Conservation (phyloP, 2,329 filamentous ascomycete genomes). For the Penicillium sp. region DNA sequence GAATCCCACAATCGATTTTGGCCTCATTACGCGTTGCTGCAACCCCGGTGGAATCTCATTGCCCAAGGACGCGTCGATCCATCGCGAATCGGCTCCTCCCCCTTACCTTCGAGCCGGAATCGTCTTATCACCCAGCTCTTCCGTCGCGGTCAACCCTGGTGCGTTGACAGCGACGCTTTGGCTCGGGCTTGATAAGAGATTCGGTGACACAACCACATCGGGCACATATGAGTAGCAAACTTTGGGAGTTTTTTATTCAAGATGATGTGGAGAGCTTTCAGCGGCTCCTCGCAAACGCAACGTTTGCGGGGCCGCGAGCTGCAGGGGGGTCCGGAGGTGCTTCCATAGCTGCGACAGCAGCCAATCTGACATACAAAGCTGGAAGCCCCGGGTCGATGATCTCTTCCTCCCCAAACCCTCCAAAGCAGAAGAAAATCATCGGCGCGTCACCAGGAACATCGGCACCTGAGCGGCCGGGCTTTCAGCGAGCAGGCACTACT, state of each 20-base stretch:
- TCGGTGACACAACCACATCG: conserved; percentile 35
- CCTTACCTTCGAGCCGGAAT: conserved; percentile 19
- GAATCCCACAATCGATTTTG: conserved; percentile 20
- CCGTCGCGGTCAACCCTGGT: conserved; percentile 81
- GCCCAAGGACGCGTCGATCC: conserved; percentile 17
- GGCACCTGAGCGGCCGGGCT: conserved; percentile 43
- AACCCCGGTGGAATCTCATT: not conserved
- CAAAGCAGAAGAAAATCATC: conserved; percentile 50
- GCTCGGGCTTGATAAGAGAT: conserved; percentile 56
- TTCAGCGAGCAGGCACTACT: conserved; percentile 25
- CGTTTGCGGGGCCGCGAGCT: conserved; percentile 33
- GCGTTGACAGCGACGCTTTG: conserved; percentile 89
- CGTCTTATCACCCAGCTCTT: conserved; percentile 55
- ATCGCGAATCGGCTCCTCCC: conserved; percentile 7
- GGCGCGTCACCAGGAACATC: conserved; percentile 48
- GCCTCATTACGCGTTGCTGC: conserved; percentile 7
- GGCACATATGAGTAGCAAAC: conserved; percentile 85
- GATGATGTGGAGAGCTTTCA: conserved; percentile 96
- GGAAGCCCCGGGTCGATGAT: conserved; percentile 32
- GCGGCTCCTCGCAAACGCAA: conserved; percentile 75
- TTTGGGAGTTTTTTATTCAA: conserved; percentile 97
- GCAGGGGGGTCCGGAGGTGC: conserved; percentile 24
- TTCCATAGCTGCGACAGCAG: conserved; percentile 10
- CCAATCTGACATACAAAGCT: conserved; percentile 23
- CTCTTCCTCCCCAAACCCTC: conserved; percentile 37